Evolutionary conservation across 306 rosid genomes (phyloP), one percentile per base, ranked within the genome.

Genomic region (Hylodesmum podocarpum): DNA sequence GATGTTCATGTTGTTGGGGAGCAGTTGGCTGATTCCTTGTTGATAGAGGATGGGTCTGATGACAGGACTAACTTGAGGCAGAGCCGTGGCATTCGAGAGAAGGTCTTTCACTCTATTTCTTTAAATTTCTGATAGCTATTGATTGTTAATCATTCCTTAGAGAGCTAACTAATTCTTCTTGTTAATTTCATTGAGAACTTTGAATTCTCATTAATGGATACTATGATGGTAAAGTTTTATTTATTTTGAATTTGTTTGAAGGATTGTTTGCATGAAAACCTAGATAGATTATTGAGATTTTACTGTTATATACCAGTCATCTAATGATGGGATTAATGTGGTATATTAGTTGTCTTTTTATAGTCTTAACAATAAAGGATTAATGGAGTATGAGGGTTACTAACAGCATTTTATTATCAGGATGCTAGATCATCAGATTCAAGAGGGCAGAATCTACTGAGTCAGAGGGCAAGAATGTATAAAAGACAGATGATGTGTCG

Each of bases 361-460:
- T 13, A 47, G 19, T 11, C 55, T 43, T 62, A 13, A 47, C 16
- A 68, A 73, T 46, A 61, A 28, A 73, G 53, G 33, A 58, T n/a
- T 59, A 51, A 80, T 80, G 5, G 59, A 29, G 57, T 64, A 63
- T 54, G 72, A 78, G 57, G 31, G 24, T 88, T 41, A 83, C 72
- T 82, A 76, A 37, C 28, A 31, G 13, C 49, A 73, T 66, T 37
- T 84, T 62, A 36, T 80, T 58, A 61, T 61, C 90, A 95, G 99
- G 99, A 90, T 86, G 88, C 78, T 55, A 90, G 97, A 75, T 80
- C 81, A 55, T 88, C 83, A 16, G 97, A 92, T 81, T 79, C 84
- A 77, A 84, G 99, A 80, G 99, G 99, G 53, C 85, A 85, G 36
- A 66, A 24, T 7, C 80, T 87, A 33, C 88, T 95, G 75, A 87